phyloP scores from a whole-genome alignment of 2,329 filamentous ascomycete genomes.

The Mycosphaerella sp. region DNA sequence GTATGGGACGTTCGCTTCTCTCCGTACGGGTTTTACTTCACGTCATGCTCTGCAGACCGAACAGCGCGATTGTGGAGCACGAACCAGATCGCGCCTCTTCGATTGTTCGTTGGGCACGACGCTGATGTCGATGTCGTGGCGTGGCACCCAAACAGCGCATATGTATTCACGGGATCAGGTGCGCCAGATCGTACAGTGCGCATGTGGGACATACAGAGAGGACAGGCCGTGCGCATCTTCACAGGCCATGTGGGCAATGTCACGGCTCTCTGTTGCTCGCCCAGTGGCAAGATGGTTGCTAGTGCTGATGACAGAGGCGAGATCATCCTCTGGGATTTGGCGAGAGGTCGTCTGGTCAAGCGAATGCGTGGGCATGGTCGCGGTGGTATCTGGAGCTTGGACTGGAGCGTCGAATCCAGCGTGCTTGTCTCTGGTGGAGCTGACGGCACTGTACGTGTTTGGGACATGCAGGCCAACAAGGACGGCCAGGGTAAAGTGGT shows the following conservation, averaged over 20 bases:
- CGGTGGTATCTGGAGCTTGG: constrained; percentile 86
- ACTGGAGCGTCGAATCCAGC: constrained; percentile 87
- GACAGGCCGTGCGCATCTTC: constrained; percentile 82
- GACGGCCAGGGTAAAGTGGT: constrained; percentile 43
- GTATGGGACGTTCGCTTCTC: constrained; percentile 86
- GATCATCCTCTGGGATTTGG: constrained; percentile 91
- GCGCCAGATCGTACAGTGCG: constrained; percentile 81
- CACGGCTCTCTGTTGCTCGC: constrained; percentile 75
- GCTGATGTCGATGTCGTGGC: constrained; percentile 84
- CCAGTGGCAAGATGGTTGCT: constrained; percentile 83
- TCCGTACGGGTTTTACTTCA: constrained; percentile 92
- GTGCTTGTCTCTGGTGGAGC: constrained; percentile 85
- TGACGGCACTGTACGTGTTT: constrained; percentile 86
- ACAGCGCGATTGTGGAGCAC: constrained; percentile 88
- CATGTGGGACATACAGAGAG: constrained; percentile 93
- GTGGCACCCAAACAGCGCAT: constrained; percentile 92
- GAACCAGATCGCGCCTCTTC: constrained; percentile 81
- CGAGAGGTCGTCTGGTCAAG: constrained; percentile 80
- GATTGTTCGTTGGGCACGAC: constrained; percentile 87
- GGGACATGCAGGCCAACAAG: constrained; percentile 68
- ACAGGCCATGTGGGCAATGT: constrained; percentile 86
- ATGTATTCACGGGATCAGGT: constrained; percentile 79
- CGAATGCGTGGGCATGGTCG: constrained; percentile 90
- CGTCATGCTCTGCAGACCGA: constrained; percentile 80
- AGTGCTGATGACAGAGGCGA: constrained; percentile 82